Percentiles rank a stretch among this genome's conserved stretches.
These are phyloP conservation scores for Penicillium corylophilum DNA, from an alignment of 2,329 filamentous ascomycete genomes.

Conservation along the genomic window DNA sequence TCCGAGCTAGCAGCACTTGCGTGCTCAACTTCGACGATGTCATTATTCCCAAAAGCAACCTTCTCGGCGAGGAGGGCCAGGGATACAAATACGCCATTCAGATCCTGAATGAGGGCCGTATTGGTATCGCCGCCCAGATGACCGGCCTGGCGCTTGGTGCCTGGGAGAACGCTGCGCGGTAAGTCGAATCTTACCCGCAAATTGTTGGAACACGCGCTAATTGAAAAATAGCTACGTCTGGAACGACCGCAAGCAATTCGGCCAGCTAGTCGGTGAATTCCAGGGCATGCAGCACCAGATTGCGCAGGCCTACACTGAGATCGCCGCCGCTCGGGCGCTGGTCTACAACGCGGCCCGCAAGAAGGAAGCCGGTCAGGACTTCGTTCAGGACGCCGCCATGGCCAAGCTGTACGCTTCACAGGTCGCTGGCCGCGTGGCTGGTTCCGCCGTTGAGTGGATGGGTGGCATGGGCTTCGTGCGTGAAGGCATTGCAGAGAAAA, in stretches of 20 bases:
- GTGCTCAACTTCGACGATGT: conserved; percentile 98
- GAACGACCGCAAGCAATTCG: conserved; percentile 98
- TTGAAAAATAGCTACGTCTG: conserved; percentile 69
- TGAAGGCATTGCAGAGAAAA: conserved; percentile 97
- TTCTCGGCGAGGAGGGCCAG: conserved; percentile 83
- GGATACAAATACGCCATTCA: conserved; percentile 98
- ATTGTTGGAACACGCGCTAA: conserved; percentile 7
- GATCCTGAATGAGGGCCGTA: conserved; percentile 91
- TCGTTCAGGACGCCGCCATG: conserved; percentile 95
- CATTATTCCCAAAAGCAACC: conserved; percentile 79
- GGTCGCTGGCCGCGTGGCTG: conserved; percentile 81
- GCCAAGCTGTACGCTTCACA: conserved; percentile 94
- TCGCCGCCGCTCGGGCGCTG: conserved; percentile 82
- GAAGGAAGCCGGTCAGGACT: conserved; percentile 96
- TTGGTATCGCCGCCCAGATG: conserved; percentile 98
- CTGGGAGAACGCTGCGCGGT: conserved; percentile 88
- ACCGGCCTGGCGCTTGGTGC: conserved; percentile 91
- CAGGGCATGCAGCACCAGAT: conserved; percentile 99
- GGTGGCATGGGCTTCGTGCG: conserved; percentile 98
- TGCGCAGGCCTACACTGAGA: conserved; percentile 92
- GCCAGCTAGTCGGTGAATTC: conserved; percentile 89
- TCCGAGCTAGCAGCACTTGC: conserved; percentile 92
- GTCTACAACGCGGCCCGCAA: conserved; percentile 96
- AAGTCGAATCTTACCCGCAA: conserved; percentile 31
- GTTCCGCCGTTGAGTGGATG: conserved; percentile 96